A percentile compares a stretch with the other conserved stretches of the same genome.
phyloP scores from a whole-genome alignment of 2,329 filamentous ascomycete genomes.

The Colletotrichum spaethianum region DNA sequence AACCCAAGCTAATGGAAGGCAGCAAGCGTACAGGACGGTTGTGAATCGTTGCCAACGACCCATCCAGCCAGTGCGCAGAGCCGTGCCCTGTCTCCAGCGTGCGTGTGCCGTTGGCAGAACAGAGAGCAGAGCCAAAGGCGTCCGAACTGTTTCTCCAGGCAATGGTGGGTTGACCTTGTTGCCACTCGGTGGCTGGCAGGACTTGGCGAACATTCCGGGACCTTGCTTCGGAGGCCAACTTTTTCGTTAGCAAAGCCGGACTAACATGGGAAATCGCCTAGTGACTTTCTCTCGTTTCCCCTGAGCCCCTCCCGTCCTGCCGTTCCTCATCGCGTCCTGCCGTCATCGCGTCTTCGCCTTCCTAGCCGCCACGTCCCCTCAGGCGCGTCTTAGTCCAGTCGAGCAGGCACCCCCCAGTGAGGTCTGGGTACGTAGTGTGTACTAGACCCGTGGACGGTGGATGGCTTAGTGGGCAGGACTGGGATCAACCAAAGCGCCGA shows the following conservation, averaged over 20 bases:
- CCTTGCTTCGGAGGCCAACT: neutral
- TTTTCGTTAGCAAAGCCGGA: neutral
- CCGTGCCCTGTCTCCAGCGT: too few species aligned
- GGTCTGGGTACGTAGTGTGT: neutral
- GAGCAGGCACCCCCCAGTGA: neutral
- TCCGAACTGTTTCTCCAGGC: neutral
- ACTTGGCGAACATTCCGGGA: neutral
- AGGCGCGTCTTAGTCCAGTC: constrained; percentile 2
- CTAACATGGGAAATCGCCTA: neutral
- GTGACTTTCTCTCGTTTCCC: neutral
- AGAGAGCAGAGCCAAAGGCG: neutral
- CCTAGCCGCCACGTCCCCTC: neutral
- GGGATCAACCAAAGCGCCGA: constrained; percentile 1
- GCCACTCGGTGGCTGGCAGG: constrained; percentile 18
- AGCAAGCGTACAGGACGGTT: neutral
- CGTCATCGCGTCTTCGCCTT: constrained; percentile 2
- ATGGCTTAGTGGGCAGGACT: neutral
- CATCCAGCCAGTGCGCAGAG: too few species aligned
- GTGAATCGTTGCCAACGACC: too few species aligned
- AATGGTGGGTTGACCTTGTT: neutral
- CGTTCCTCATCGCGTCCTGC: too few species aligned
- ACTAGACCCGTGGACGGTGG: neutral
- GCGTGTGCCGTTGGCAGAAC: too few species aligned
- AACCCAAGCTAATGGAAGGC: neutral
- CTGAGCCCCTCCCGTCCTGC: neutral